Base-by-base conservation (phyloP, 768 basidiomycete species). In the Amanita polypyramis region DNA sequence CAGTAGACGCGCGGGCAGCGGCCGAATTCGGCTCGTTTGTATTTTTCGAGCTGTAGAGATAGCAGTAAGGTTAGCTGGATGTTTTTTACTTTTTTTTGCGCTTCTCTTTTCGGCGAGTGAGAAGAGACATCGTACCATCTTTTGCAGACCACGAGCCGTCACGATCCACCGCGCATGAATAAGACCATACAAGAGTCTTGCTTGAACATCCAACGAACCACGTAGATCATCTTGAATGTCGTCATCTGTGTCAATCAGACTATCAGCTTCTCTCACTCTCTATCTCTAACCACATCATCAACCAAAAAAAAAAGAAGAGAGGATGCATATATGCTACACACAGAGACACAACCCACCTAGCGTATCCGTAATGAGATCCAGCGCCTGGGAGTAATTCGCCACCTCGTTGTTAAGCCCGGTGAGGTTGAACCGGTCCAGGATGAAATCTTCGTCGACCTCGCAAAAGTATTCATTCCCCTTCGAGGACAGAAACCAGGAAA, bases 391-490 rank as follows among this genome's bases (percentile, higher is more conserved):
- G 58, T 99, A 99, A 66, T 96, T 93, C 52, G 91, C 77, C 5
- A 97, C 91, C 63, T 98, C 96, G 55, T 86, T 88, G 67, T 97
- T 96, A 45, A 98, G 75, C 3, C 96, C 95, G 2, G 96, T 99
- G 49, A 99, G 73, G 66, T 99, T 98, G 77, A 99, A 97, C 45
- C 94, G 80, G 68, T 98, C 95, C 48, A 96, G 75, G 58, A 99
- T 97, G 64, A 97, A 98, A 66, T 98, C 95, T 60, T 98, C 96
- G 62, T 97, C 96, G 52, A 98, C 92, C 71, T 98, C 94, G 65
- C 95, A 96, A 60, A 97, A 98, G 70, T 99, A 99, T 70, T 99
- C 96, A 63, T 99, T 98, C 50, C 96, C 94, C 63, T 96, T 96
- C 15, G 91, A 93, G 17, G 90, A 89, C 4, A 97, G 72, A 60